These are phyloP conservation scores for Plasmodium yoelii DNA, from an alignment of 169 alveolate genomes.

Conservation along the genomic window DNA sequence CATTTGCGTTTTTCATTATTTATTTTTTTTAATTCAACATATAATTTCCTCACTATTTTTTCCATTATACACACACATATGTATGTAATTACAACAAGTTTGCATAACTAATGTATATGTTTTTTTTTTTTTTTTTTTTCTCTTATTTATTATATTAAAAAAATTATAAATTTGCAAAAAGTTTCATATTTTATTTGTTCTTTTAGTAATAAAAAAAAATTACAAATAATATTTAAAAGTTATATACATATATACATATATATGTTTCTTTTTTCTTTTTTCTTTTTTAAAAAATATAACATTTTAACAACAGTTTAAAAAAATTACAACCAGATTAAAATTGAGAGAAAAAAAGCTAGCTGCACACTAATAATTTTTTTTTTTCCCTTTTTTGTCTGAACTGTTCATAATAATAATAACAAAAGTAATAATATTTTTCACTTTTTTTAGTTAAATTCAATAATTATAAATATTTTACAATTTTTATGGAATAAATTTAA, in stretches of 20 bases:
- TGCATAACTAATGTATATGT: neutral
- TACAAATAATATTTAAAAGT: neutral
- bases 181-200: neutral
- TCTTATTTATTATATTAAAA: constrained; percentile 1
- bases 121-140: constrained; percentile 8
- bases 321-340: constrained; percentile 9
- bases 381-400: constrained; percentile 21
- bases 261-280: no score
- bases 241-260: neutral
- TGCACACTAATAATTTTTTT: constrained; percentile 2
- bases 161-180: neutral
- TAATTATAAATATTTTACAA: no score
- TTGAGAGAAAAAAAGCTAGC: no score
- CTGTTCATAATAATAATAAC: neutral
- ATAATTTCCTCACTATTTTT: neutral
- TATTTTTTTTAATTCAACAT: neutral
- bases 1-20: constrained; percentile 44
- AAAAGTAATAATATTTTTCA: no score
- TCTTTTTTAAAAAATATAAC: no score
- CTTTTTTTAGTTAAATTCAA: no score
- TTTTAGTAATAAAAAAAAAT: neutral
- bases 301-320: neutral
- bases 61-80: neutral
- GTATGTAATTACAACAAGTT: neutral
- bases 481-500: no score